Conservation (phyloP, 768 basidiomycete species). For the Pleurotus platypus region DNA sequence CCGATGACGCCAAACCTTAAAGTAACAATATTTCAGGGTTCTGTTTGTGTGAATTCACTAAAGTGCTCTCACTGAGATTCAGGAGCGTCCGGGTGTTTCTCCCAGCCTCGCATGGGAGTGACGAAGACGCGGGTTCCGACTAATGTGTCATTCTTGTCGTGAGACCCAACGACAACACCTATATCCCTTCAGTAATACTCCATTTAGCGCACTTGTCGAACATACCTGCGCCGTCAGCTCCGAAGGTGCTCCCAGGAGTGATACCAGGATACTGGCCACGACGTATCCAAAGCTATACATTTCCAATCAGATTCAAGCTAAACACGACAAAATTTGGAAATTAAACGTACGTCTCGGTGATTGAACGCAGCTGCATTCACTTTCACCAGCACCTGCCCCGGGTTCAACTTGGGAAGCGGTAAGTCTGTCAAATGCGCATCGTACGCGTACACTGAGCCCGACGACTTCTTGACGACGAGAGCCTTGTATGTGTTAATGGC, state of each 20-base stretch:
- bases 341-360: slow-evolving; percentile 57
- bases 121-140: slow-evolving; percentile 69
- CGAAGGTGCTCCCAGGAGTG: slow-evolving; percentile 54
- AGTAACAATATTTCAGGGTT: background rate
- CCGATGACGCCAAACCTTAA: slow-evolving; percentile 67
- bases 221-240: slow-evolving; percentile 72
- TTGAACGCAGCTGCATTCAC: slow-evolving; percentile 74
- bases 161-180: slow-evolving; percentile 65
- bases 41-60: slow-evolving; percentile 5
- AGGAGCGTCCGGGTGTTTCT: slow-evolving; percentile 57
- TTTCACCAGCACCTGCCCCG: slow-evolving; percentile 62
- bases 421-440: slow-evolving; percentile 52
- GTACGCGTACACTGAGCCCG: slow-evolving; percentile 18
- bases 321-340: background rate
- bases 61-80: slow-evolving; percentile 49
- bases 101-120: slow-evolving; percentile 77
- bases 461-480: slow-evolving; percentile 1
- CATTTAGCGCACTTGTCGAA: background rate
- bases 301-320: no score
- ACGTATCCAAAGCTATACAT: slow-evolving; percentile 66
- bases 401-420: slow-evolving; percentile 45
- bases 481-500: background rate
- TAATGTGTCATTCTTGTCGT: slow-evolving; percentile 49
- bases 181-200: background rate
- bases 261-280: slow-evolving; percentile 67